Conservation (phyloP, 768 basidiomycete species). For the Gymnopilus junonius region DNA sequence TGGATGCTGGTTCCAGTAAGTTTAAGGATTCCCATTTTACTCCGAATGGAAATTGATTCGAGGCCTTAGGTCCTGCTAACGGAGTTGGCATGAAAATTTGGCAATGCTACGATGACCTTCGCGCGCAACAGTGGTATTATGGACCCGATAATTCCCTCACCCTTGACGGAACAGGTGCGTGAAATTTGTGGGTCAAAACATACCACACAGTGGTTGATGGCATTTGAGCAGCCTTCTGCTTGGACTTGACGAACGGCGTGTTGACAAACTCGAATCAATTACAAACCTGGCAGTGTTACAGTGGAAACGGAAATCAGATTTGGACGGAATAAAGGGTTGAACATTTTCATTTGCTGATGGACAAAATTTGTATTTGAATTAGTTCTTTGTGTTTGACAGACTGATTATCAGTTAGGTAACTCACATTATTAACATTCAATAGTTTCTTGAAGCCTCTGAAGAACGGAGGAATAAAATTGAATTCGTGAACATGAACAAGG, state of each 20-base stretch:
- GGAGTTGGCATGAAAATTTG: constrained; percentile 22
- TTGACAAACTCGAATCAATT: constrained; percentile 29
- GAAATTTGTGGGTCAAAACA: neutral
- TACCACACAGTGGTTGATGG: neutral
- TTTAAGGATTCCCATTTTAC: neutral
- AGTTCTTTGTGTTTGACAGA: too few relatives aligned
- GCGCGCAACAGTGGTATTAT: constrained; percentile 20
- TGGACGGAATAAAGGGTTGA: constrained; percentile 23
- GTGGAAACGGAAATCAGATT: constrained; percentile 29
- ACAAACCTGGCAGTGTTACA: constrained; percentile 32
- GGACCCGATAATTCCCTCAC: constrained; percentile 11
- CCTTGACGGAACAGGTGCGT: constrained; percentile 11
- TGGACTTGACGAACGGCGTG: constrained; percentile 31
- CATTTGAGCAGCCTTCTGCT: constrained; percentile 24
- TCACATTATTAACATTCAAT: too few relatives aligned
- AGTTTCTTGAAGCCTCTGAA: too few relatives aligned
- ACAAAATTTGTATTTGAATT: neutral
- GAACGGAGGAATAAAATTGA: too few relatives aligned
- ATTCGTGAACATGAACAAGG: neutral
- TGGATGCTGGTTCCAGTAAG: constrained; percentile 39
- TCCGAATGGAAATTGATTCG: neutral
- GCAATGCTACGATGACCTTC: constrained; percentile 20
- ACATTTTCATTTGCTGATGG: neutral
- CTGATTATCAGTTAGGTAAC: neutral
- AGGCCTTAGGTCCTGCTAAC: constrained; percentile 12